phyloP scores from a whole-genome alignment of 2,329 filamentous ascomycete species.

The Trichoderma cornu-damae region DNA sequence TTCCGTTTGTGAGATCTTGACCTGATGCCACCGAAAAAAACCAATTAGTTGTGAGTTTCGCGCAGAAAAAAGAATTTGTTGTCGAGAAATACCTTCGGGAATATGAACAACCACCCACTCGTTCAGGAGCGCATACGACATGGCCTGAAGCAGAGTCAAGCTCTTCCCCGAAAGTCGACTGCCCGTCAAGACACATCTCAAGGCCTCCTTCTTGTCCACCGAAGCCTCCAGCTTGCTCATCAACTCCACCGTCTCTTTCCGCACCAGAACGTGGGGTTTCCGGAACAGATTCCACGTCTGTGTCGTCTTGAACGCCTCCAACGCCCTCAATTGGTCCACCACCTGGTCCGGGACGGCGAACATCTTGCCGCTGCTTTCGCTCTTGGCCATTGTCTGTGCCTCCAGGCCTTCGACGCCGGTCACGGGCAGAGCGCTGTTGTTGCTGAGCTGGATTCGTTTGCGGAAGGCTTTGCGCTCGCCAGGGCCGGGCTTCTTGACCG shows the following conservation, averaged over 20 bases:
- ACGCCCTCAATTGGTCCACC: constrained; percentile 74
- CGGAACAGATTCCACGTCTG: constrained; percentile 87
- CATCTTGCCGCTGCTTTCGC: constrained; percentile 58
- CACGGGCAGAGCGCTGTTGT: constrained; percentile 84
- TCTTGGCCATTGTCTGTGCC: constrained; percentile 48
- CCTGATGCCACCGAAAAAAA: constrained; percentile 37
- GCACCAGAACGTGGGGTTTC: constrained; percentile 70
- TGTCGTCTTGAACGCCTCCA: constrained; percentile 84
- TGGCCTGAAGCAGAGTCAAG: constrained; percentile 74
- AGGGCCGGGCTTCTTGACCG: constrained; percentile 54
- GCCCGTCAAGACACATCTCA: constrained; percentile 67
- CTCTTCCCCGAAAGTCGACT: constrained; percentile 78
- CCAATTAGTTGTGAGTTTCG: background rate
- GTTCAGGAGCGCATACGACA: constrained; percentile 74
- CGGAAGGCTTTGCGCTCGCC: constrained; percentile 84
- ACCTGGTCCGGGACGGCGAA: constrained; percentile 62
- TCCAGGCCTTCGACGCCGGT: constrained; percentile 59
- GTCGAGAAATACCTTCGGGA: constrained; percentile 67
- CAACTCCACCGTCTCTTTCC: constrained; percentile 71
- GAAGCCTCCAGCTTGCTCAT: constrained; percentile 57
- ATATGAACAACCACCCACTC: constrained; percentile 86
- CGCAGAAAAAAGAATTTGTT: background rate
- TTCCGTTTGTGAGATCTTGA: constrained; percentile 73
- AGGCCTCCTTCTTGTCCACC: constrained; percentile 46
- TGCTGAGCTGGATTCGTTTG: constrained; percentile 87